Conservation (phyloP, 305 asterid species). For the Nicotiana rustica region DNA sequence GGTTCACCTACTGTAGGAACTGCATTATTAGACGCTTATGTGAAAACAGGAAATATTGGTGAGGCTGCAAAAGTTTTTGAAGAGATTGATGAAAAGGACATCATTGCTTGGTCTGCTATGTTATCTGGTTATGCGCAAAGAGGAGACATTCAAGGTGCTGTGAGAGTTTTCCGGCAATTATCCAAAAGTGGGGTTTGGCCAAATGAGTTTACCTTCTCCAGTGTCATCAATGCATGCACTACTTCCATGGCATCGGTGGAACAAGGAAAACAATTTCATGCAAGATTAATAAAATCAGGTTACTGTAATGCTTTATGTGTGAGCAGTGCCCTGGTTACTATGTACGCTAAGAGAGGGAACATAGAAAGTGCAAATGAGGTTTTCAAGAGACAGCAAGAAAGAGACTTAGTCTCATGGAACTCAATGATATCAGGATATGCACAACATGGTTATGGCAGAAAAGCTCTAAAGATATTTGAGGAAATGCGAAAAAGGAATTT, state of each 20-base stretch:
- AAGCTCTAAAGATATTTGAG: conserved; percentile 75
- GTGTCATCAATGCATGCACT: conserved; percentile 81
- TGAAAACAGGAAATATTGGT: conserved; percentile 56
- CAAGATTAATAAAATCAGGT: conserved; percentile 67
- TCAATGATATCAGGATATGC: conserved; percentile 90
- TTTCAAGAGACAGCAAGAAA: conserved; percentile 72
- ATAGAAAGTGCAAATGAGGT: conserved; percentile 79
- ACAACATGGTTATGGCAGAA: conserved; percentile 82
- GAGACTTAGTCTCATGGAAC: conserved; percentile 92
- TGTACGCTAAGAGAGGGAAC: conserved; percentile 93
- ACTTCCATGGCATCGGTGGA: conserved; percentile 65
- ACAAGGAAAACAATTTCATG: conserved; percentile 94
- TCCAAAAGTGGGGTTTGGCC: conserved; percentile 69
- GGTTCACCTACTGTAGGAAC: conserved; percentile 76
- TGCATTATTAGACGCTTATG: conserved; percentile 79
- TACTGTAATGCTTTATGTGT: conserved; percentile 66
- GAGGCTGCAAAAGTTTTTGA: conserved; percentile 75
- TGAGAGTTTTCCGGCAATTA: conserved; percentile 57
- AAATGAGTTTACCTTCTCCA: conserved; percentile 86
- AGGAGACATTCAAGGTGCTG: conserved; percentile 72
- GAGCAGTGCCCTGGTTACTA: conserved; percentile 89
- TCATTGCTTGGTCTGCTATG: conserved; percentile 98
- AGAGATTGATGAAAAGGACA: conserved; percentile 71
- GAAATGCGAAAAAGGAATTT: conserved; percentile 67
- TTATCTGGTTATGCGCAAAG: conserved; percentile 79